A percentile compares a stretch with the other conserved stretches of the same genome.
Evolutionary conservation across 176 grass and related monocot genomes (phyloP).

Genomic region (Oryza nivara): DNA sequence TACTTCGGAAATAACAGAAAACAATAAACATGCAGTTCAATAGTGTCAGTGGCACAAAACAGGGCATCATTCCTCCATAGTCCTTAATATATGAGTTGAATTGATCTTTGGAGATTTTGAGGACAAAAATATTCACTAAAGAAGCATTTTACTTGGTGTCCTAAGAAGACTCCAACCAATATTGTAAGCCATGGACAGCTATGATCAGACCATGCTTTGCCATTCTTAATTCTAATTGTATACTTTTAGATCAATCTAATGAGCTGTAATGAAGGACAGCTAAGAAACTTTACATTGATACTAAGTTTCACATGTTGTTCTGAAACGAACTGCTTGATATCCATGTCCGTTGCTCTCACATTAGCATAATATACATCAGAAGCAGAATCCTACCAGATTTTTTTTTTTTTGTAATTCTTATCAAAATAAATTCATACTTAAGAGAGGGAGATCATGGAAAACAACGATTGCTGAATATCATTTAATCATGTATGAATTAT

Average conservation of each 20-base stretch:
- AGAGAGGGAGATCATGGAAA: background rate
- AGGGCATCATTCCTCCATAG: background rate
- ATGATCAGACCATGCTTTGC: background rate
- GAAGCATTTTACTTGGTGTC: background rate
- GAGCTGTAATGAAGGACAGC: background rate
- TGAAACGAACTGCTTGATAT: background rate
- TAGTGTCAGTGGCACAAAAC: too few relatives aligned
- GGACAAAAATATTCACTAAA: background rate
- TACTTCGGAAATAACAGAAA: background rate
- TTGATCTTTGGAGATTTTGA: background rate
- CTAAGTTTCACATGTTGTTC: background rate
- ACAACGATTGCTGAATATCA: background rate
- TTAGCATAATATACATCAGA: background rate
- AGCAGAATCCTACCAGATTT: background rate
- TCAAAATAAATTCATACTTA: background rate
- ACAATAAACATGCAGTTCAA: background rate
- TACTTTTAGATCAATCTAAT: background rate
- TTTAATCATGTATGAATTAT: background rate
- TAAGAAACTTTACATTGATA: background rate
- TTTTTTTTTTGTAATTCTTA: background rate
- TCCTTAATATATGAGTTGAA: background rate
- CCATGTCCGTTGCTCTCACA: too few relatives aligned
- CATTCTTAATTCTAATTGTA: background rate
- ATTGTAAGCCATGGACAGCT: background rate
- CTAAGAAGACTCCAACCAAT: background rate